Base-by-base conservation (phyloP, 441 rosid genomes). In the Theobroma grandiflorum region DNA sequence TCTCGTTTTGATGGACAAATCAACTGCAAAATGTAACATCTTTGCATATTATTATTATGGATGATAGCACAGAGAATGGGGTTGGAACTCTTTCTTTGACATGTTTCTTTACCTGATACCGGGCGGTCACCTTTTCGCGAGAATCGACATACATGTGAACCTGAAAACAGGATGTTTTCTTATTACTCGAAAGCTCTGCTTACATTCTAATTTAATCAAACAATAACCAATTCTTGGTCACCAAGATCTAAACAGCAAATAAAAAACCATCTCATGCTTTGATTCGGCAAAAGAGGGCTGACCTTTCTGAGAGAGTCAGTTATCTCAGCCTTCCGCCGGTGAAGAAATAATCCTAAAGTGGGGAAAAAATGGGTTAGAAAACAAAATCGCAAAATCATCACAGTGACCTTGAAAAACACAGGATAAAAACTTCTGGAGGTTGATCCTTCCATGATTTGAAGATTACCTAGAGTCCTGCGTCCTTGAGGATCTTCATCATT, bases 401-500 rank as follows among this genome's bases (percentile, higher is more conserved):
- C 50, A 20, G 14, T 59, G 33, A 68, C 26, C 38, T 45, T 62
- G 31, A 31, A 61, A 18, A 33, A 31, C 57, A 76, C 11, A 75
- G 16, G 31, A 78, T 45, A 76, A n/a, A 74, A n/a, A 14, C 73
- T 62, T 70, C 10, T 26, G 20, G n/a, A n/a, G 37, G 35, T 53
- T 35, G 75, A 35, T 66, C 49, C 58, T 78, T 74, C 50, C 40
- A 9, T 12, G n/a, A 40, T 40, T 22, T 20, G 43, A 64, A 38
- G 22, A 78, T 79, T 91, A 96, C 99, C 98, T 75, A 93, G 93
- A 58, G 99, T 93, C 77, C 98, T 89, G 14, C 96, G 92, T 79
- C 98, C 98, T 92, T 95, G 98, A 88, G 98, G 97, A 87, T 96
- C 99, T 87, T 96, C 98, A 75, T 95, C 97, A 67, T 89, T 91